Percentiles rank a stretch among this genome's conserved stretches.
Evolutionary conservation across 371 early-diverging fungal species (phyloP).

Genomic region (Chytridiales sp.): DNA sequence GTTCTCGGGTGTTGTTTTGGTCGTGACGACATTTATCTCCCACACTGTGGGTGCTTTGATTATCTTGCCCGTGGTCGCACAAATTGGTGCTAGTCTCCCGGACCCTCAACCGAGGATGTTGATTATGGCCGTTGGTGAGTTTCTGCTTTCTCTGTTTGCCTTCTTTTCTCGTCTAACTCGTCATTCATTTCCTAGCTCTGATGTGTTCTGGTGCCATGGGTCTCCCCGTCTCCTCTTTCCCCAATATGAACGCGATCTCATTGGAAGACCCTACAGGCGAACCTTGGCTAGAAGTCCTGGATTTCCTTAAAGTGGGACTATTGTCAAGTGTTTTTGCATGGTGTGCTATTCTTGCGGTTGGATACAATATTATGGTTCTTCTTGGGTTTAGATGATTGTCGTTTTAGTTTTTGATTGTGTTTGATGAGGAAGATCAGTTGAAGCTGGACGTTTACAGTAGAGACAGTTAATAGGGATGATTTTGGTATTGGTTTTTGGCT

Average conservation of each 20-base stretch:
- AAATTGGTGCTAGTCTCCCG: constrained; percentile 69
- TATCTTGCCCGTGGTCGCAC: constrained; percentile 75
- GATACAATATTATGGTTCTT: constrained; percentile 33
- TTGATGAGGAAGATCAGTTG: background rate
- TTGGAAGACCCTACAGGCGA: constrained; percentile 88
- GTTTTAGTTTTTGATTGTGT: background rate
- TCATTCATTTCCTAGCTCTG: constrained; percentile 48
- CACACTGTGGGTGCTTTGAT: constrained; percentile 93
- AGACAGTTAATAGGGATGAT: background rate
- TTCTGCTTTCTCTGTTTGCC: background rate
- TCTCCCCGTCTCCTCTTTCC: constrained; percentile 85
- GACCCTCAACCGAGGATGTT: constrained; percentile 87
- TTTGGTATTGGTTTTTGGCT: background rate
- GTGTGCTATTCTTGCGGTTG: constrained; percentile 56
- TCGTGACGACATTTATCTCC: constrained; percentile 89
- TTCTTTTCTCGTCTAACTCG: background rate
- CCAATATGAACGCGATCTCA: constrained; percentile 95
- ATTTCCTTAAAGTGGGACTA: constrained; percentile 84
- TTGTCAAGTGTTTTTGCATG: constrained; percentile 73
- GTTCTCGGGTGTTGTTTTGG: constrained; percentile 67
- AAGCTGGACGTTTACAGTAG: background rate
- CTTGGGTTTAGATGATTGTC: constrained; percentile 32
- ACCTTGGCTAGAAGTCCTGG: constrained; percentile 77
- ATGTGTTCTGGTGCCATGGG: constrained; percentile 90
- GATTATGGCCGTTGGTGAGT: constrained; percentile 72